phyloP scores from a whole-genome alignment of 2,329 filamentous ascomycete genomes.

The Fusarium udum region DNA sequence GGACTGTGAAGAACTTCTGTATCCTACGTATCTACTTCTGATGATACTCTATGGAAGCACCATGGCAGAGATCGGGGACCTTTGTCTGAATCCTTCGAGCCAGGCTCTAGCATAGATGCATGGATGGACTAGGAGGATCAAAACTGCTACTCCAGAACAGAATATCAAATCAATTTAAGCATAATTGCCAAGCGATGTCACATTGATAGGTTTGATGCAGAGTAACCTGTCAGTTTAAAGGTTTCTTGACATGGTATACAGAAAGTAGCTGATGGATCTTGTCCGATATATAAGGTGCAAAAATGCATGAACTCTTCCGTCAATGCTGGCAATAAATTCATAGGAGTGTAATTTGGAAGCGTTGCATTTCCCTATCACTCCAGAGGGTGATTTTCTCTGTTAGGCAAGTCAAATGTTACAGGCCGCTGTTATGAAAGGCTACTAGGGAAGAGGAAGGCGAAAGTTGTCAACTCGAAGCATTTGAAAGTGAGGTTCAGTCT shows the following conservation, averaged over 20 bases:
- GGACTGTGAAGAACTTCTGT: neutral
- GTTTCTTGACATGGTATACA: too few relatives aligned
- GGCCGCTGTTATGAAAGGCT: too few relatives aligned
- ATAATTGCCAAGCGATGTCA: neutral
- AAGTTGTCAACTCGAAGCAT: neutral
- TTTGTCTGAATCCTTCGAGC: neutral
- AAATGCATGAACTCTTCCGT: neutral
- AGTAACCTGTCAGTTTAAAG: too few relatives aligned
- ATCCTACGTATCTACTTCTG: neutral
- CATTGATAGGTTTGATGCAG: neutral
- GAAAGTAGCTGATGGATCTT: neutral
- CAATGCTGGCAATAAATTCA: rapidly evolving
- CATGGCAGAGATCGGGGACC: neutral
- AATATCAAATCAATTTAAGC: neutral
- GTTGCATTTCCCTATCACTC: too few relatives aligned
- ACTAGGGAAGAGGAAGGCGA: neutral
- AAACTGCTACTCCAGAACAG: too few relatives aligned
- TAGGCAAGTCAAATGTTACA: neutral
- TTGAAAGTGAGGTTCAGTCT: neutral
- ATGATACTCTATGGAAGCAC: neutral
- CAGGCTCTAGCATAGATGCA: neutral
- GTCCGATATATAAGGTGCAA: too few relatives aligned
- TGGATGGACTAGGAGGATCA: too few relatives aligned
- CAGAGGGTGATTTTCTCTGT: neutral
- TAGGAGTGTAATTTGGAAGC: rapidly evolving